phyloP scores from a whole-genome alignment of 2,329 filamentous ascomycete genomes.

The Zymoseptoria passerinii region DNA sequence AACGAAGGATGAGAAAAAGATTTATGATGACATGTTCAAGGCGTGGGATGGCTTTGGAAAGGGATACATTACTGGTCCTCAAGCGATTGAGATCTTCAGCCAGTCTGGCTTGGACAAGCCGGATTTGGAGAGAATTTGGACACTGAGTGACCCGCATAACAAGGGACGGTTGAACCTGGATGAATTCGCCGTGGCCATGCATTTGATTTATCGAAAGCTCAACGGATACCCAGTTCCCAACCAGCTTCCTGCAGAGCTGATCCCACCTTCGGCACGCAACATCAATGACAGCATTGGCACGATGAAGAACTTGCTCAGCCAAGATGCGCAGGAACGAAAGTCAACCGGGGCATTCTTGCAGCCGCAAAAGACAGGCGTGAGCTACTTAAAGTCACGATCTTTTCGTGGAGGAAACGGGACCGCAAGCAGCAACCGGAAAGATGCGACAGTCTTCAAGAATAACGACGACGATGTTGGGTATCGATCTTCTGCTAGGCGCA shows the following conservation, averaged over 20 bases:
- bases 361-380: conserved; percentile 94
- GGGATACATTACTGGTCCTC: conserved; percentile 82
- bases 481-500: conserved; percentile 82
- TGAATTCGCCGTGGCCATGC: conserved; percentile 97
- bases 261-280: conserved; percentile 90
- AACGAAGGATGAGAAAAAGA: conserved; percentile 95
- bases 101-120: conserved; percentile 88
- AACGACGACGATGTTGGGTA: conserved; percentile 83
- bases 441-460: conserved; percentile 94
- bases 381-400: conserved; percentile 92
- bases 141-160: conserved; percentile 84
- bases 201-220: conserved; percentile 93
- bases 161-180: conserved; percentile 91
- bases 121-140: conserved; percentile 91
- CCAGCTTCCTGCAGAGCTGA: conserved; percentile 79
- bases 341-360: conserved; percentile 81
- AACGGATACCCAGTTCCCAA: conserved; percentile 91
- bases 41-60: conserved; percentile 95
- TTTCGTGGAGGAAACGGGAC: conserved; percentile 57
- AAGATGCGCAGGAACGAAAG: conserved; percentile 85
- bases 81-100: conserved; percentile 93
- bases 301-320: conserved; percentile 78
- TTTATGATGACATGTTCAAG: conserved; percentile 89
- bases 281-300: conserved; percentile 87
- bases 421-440: conserved; percentile 62